Conservation (phyloP, 2,329 filamentous ascomycete species). For the Emericellopsis atlantica region DNA sequence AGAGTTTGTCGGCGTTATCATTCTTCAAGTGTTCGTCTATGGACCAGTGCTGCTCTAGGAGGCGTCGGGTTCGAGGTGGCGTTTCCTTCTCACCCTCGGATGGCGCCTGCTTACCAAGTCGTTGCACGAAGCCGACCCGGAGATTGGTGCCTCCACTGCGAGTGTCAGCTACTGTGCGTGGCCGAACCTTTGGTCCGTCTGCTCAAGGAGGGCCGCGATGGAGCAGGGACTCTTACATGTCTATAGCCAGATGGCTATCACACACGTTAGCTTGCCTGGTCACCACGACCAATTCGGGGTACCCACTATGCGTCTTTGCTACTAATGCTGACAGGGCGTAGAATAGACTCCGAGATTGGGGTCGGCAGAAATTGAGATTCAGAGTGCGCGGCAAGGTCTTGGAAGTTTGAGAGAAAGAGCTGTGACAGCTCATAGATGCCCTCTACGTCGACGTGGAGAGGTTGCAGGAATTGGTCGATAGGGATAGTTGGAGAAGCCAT, state of each 20-base stretch:
- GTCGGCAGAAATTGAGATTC: constrained; percentile 45
- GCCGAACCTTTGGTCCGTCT: not conserved
- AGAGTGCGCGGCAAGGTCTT: constrained; percentile 36
- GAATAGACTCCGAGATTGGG: constrained; percentile 46
- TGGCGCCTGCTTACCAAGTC: constrained; percentile 26
- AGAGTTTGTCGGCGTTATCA: constrained; percentile 62
- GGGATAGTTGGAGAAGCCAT: not conserved
- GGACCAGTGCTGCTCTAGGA: constrained; percentile 60
- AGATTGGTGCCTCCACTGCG: constrained; percentile 55
- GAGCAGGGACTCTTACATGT: constrained; percentile 38
- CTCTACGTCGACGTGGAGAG: constrained; percentile 33
- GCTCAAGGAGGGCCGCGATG: not conserved
- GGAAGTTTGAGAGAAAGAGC: constrained; percentile 33
- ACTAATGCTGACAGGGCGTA: constrained; percentile 28
- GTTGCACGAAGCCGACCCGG: constrained; percentile 54
- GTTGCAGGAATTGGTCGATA: constrained; percentile 31
- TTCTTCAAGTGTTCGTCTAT: constrained; percentile 62
- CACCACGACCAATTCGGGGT: constrained; percentile 16
- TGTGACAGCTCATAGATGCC: constrained; percentile 33
- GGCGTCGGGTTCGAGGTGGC: constrained; percentile 33
- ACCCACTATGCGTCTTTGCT: no score
- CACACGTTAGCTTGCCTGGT: constrained; percentile 26
- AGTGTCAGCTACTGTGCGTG: not conserved
- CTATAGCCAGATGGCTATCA: constrained; percentile 46
- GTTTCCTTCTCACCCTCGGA: constrained; percentile 2